Evolutionary conservation across 2,329 filamentous ascomycete species (phyloP).

Genomic region (Penicillium aurantiogriseum): DNA sequence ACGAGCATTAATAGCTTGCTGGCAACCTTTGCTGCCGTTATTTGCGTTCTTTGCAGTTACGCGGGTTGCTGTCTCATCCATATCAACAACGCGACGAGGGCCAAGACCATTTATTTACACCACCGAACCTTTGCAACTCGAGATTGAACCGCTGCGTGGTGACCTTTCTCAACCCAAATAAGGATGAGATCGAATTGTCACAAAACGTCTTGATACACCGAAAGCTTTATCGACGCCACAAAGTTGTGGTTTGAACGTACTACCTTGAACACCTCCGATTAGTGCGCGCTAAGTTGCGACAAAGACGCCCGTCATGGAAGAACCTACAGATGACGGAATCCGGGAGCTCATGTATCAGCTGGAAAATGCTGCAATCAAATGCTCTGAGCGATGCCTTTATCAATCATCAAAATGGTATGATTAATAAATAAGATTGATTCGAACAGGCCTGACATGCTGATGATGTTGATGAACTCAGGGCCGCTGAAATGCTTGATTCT

Average conservation of each 20-base stretch:
- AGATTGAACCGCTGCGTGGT: neutral
- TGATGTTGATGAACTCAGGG: slow-evolving; percentile 56
- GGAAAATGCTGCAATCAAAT: slow-evolving; percentile 83
- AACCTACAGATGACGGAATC: slow-evolving; percentile 38
- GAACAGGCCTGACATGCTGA: slow-evolving; percentile 11
- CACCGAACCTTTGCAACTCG: neutral
- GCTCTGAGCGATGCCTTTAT: slow-evolving; percentile 91
- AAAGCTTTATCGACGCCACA: neutral
- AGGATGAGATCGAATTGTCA: neutral
- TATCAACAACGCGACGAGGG: neutral
- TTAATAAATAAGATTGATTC: neutral
- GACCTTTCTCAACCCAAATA: neutral
- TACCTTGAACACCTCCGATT: neutral
- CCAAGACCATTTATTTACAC: slow-evolving; percentile 7
- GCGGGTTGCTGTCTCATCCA: neutral
- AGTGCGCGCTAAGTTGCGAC: neutral
- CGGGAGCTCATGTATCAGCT: slow-evolving; percentile 69
- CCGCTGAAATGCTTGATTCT: slow-evolving; percentile 86
- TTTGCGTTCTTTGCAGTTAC: neutral
- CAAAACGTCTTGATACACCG: neutral
- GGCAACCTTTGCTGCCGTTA: neutral
- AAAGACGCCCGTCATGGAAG: slow-evolving; percentile 30
- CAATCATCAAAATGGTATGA: slow-evolving; percentile 90
- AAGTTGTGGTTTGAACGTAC: neutral
- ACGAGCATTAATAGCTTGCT: neutral